Evolutionary conservation across 169 alveolate species (phyloP), one percentile per base, ranked within the genome.

Genomic region (Perkinsus marinus): DNA sequence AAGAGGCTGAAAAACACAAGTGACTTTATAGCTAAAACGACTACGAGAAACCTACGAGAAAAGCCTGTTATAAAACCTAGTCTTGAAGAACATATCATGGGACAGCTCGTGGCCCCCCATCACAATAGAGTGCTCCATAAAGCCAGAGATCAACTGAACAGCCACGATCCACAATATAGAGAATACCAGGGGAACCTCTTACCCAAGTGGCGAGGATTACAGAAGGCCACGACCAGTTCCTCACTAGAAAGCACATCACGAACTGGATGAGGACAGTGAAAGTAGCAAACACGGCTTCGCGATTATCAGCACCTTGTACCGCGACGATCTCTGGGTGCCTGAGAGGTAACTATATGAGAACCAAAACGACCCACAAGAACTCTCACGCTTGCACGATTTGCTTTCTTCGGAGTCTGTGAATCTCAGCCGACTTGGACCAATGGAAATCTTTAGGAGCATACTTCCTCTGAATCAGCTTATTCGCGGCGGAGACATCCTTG

Each of bases 21-120:
- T n/a, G n/a, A n/a, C 46, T 6, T 41, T 10, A n/a, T n/a, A n/a
- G n/a, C n/a, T n/a, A n/a, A n/a, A n/a, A n/a, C n/a, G n/a, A n/a
- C n/a, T n/a, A n/a, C n/a, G 17, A 89, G 94, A 94, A 37, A 91
- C 89, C 92, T 95, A 96, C 36, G 97, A 89, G 89, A 94, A 93
- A 41, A 94, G n/a, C 43, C 92, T 90, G 43, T 93, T 91, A 39
- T 90, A 41, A 68, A 79, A 37, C 79, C 91, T 91, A 57, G 92
- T 90, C 39, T 92, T 90, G 69, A 95, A 93, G 89, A 93, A 94
- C 43, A 93, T 57, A 68, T 69, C 89, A 92, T 95, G 97, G 0
- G 96, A 89, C 34, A 94, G 94, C 89, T 95, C 97, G 93, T 95
- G 97, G 34, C 95, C 93, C 17, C 95, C 93, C n/a, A 94, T 93